Percentiles rank a stretch among this genome's conserved stretches.
Evolutionary conservation across 768 basidiomycete species (phyloP).

Genomic region (Chiua virens): DNA sequence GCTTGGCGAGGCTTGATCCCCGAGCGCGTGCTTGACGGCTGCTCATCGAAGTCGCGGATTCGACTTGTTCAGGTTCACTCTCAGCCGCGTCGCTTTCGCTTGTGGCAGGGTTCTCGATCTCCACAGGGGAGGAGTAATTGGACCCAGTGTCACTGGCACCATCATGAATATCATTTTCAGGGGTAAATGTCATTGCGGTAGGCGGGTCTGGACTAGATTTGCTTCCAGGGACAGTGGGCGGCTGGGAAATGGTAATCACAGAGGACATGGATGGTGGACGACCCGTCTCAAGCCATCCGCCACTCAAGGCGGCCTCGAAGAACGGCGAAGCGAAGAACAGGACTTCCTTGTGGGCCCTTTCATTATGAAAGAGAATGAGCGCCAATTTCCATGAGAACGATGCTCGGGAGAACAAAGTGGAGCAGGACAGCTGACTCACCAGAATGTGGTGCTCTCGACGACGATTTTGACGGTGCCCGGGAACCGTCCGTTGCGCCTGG

Average conservation of each 20-base stretch:
- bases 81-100: slow-evolving; percentile 38
- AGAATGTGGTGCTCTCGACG: slow-evolving; percentile 87
- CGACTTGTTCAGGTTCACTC: slow-evolving; percentile 33
- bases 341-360: slow-evolving; percentile 89
- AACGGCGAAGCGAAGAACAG: slow-evolving; percentile 93
- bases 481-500: slow-evolving; percentile 53
- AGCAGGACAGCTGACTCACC: slow-evolving; percentile 49
- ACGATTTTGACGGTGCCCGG: slow-evolving; percentile 91
- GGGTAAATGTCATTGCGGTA: slow-evolving; percentile 61
- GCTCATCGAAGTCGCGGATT: slow-evolving; percentile 12
- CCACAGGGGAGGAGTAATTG: slow-evolving; percentile 44
- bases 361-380: slow-evolving; percentile 2
- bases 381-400: slow-evolving; percentile 1
- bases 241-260: slow-evolving; percentile 81
- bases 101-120: slow-evolving; percentile 35
- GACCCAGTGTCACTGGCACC: slow-evolving; percentile 28
- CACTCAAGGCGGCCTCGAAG: slow-evolving; percentile 88
- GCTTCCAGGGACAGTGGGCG: slow-evolving; percentile 57
- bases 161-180: slow-evolving; percentile 48
- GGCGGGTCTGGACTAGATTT: slow-evolving; percentile 40
- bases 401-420: not conserved
- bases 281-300: slow-evolving; percentile 90
- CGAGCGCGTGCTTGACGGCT: slow-evolving; percentile 41
- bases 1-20: slow-evolving; percentile 58
- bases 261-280: slow-evolving; percentile 79